phyloP scores from a whole-genome alignment of 1,139 yeast species.

The Petasospora rhodanensis region DNA sequence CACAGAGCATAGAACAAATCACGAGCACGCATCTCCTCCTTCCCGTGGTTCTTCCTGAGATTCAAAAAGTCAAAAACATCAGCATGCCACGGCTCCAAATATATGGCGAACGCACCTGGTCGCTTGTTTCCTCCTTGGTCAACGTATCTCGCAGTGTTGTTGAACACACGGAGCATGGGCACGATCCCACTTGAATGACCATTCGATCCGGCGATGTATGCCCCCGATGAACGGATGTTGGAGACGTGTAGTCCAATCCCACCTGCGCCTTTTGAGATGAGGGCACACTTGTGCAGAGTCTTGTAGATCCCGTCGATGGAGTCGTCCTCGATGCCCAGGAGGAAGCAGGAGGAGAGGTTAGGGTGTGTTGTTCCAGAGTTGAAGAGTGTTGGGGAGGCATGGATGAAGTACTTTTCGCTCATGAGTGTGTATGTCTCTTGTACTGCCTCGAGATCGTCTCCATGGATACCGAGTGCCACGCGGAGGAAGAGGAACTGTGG shows the following conservation, averaged over 20 bases:
- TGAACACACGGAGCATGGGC: conserved; percentile 87
- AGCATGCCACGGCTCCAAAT: conserved; percentile 90
- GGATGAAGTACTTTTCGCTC: conserved; percentile 82
- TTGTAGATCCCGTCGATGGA: conserved; percentile 88
- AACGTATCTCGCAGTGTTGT: conserved; percentile 88
- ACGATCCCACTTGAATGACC: conserved; percentile 86
- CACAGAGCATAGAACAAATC: conserved; percentile 89
- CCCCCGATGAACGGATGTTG: conserved; percentile 80
- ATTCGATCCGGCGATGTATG: conserved; percentile 84
- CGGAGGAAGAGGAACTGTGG: conserved; percentile 91
- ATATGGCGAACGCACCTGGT: conserved; percentile 89
- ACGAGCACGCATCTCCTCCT: conserved; percentile 86
- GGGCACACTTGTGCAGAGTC: conserved; percentile 80
- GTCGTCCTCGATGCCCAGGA: conserved; percentile 85
- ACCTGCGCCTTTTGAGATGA: conserved; percentile 86
- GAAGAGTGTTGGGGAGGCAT: conserved; percentile 85
- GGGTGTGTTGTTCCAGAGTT: conserved; percentile 88
- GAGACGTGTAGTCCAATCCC: conserved; percentile 86
- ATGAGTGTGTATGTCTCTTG: conserved; percentile 78
- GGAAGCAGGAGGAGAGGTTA: conserved; percentile 86
- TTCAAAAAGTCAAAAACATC: conserved; percentile 82
- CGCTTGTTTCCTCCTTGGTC: conserved; percentile 95
- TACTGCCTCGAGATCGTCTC: conserved; percentile 63
- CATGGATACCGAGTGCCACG: conserved; percentile 86
- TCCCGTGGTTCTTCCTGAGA: conserved; percentile 85